A percentile compares a stretch with the other conserved stretches of the same genome.
Evolutionary conservation across 257 asterid species (phyloP).

Genomic region (Scutellaria galericulata): DNA sequence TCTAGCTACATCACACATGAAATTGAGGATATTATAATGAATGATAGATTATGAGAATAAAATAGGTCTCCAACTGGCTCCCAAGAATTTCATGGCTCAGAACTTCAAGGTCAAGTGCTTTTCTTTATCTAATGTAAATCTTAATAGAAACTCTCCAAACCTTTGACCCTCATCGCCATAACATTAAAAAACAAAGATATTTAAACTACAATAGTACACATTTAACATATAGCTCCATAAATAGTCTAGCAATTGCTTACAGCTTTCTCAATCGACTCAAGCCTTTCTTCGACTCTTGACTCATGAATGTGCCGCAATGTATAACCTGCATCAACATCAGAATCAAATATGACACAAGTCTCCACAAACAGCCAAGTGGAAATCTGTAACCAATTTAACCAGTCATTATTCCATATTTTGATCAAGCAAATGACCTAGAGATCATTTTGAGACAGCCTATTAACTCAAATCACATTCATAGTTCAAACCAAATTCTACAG

Average conservation of each 20-base stretch:
- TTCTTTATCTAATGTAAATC: not conserved
- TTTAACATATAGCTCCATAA: not conserved
- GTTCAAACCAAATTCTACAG: not conserved
- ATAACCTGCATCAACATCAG: conserved; percentile 65
- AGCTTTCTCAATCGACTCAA: conserved; percentile 79
- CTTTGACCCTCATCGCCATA: not conserved
- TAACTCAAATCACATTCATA: not conserved
- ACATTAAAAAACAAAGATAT: not conserved
- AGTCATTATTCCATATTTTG: not conserved
- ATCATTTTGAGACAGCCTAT: not conserved
- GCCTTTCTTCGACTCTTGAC: conserved; percentile 76
- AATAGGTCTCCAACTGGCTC: not conserved
- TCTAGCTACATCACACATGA: no score
- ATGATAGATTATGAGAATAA: not conserved
- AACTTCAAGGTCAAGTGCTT: conserved; percentile 1
- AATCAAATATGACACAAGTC: conserved; percentile 19
- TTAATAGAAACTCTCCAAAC: not conserved
- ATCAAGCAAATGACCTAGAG: not conserved
- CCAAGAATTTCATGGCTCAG: conserved; percentile 18
- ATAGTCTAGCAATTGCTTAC: conserved; percentile 53
- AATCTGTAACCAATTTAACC: conserved; percentile 14
- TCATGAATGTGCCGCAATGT: conserved; percentile 73
- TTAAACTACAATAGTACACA: not conserved
- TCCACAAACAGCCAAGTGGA: conserved; percentile 17
- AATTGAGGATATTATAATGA: no score